Conservation (phyloP, 371 early-diverging fungal genomes). For the Mucor racemosus region DNA sequence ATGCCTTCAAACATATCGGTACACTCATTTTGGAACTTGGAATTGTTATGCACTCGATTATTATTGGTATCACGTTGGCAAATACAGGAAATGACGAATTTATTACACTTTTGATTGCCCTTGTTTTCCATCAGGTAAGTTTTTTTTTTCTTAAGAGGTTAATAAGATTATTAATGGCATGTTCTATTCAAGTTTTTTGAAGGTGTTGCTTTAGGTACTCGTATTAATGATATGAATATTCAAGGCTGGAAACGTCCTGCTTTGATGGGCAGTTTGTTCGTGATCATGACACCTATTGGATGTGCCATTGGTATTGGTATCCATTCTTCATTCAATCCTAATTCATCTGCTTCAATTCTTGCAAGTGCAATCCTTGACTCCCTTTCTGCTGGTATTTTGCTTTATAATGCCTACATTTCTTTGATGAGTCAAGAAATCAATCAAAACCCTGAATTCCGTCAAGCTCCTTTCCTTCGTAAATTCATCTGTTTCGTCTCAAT, state of each 20-base stretch:
- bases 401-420: slow-evolving; percentile 63
- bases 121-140: slow-evolving; percentile 85
- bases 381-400: slow-evolving; percentile 65
- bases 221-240: slow-evolving; percentile 61
- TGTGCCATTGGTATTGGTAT: slow-evolving; percentile 71
- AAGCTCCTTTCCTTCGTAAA: slow-evolving; percentile 31
- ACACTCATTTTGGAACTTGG: slow-evolving; percentile 82
- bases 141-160: too few relatives aligned
- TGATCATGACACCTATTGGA: slow-evolving; percentile 73
- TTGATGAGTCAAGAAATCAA: slow-evolving; percentile 58
- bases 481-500: slow-evolving; percentile 44
- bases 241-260: slow-evolving; percentile 39
- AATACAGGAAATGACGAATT: slow-evolving; percentile 69
- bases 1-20: slow-evolving; percentile 42
- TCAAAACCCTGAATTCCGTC: slow-evolving; percentile 39
- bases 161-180: too few relatives aligned
- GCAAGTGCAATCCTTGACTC: slow-evolving; percentile 66
- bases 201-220: slow-evolving; percentile 67
- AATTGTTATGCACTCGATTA: slow-evolving; percentile 85
- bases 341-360: slow-evolving; percentile 54
- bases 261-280: slow-evolving; percentile 59
- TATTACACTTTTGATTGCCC: slow-evolving; percentile 74
- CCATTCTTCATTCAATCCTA: slow-evolving; percentile 57
- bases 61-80: slow-evolving; percentile 85
- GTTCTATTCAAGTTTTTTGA: slow-evolving; percentile 59